phyloP scores from a whole-genome alignment of 352 stramenopile species.

The Pythium chondricola region DNA sequence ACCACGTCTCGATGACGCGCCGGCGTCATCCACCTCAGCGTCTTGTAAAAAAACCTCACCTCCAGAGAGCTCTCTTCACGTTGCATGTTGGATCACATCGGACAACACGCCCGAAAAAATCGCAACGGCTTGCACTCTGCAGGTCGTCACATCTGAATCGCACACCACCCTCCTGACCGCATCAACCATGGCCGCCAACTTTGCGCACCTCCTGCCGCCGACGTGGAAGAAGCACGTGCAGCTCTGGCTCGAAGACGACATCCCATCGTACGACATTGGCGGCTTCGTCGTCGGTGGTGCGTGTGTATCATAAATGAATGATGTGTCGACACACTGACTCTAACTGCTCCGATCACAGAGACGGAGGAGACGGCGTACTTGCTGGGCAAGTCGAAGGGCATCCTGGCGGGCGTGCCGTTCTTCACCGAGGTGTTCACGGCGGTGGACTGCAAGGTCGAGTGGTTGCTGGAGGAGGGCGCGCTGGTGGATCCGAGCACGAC shows the following conservation, averaged over 20 bases:
- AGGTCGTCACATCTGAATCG: neutral
- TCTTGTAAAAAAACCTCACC: too few relatives aligned
- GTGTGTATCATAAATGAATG: too few relatives aligned
- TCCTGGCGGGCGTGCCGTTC: constrained; percentile 95
- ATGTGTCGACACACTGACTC: neutral
- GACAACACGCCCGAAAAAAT: neutral
- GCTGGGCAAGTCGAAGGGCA: constrained; percentile 91
- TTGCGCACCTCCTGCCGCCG: constrained; percentile 64
- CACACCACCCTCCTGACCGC: too few relatives aligned
- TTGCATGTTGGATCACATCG: neutral
- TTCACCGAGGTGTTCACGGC: constrained; percentile 92
- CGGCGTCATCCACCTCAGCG: too few relatives aligned
- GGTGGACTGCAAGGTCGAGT: constrained; percentile 90
- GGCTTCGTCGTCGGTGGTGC: constrained; percentile 94
- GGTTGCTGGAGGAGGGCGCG: constrained; percentile 77
- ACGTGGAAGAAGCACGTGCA: constrained; percentile 86
- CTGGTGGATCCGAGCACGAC: constrained; percentile 35
- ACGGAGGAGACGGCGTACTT: constrained; percentile 76
- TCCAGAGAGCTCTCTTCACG: too few relatives aligned
- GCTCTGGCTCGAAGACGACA: constrained; percentile 96
- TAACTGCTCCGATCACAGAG: constrained; percentile 46
- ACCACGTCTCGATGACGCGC: too few relatives aligned
- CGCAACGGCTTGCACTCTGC: neutral
- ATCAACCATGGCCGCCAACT: constrained; percentile 25
- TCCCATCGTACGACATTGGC: constrained; percentile 96